Conservation (phyloP, 2,329 filamentous ascomycete genomes). For the Clarireedia paspali region DNA sequence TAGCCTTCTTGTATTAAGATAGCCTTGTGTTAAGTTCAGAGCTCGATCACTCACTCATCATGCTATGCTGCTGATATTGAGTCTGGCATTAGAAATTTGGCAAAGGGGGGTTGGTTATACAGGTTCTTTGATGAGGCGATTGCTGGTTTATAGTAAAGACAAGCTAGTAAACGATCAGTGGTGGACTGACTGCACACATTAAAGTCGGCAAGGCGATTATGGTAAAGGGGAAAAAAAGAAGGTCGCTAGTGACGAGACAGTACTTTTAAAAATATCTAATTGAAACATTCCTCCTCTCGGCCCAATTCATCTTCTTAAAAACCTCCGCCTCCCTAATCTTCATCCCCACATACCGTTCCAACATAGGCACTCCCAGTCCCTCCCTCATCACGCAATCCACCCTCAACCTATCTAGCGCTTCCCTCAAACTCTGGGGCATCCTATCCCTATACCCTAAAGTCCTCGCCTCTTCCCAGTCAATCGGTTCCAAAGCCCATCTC, state of each 20-base stretch:
- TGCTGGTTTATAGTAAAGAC: background rate
- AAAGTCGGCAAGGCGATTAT: background rate
- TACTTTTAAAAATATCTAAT: conserved; percentile 7
- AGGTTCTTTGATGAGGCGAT: background rate
- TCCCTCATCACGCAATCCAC: conserved; percentile 38
- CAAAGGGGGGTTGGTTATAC: background rate
- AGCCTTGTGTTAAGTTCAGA: too few relatives aligned
- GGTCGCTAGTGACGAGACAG: background rate
- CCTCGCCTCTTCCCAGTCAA: conserved; percentile 39
- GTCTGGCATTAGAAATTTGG: background rate
- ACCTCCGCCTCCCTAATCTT: conserved; percentile 51
- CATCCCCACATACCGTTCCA: conserved; percentile 47
- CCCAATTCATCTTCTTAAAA: conserved; percentile 29
- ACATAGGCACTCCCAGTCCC: conserved; percentile 40
- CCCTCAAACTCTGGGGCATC: conserved; percentile 46
- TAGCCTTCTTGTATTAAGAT: too few relatives aligned
- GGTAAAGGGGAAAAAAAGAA: background rate
- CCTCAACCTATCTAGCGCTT: conserved; percentile 45
- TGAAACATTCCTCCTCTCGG: conserved; percentile 13
- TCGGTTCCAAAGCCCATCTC: conserved; percentile 39
- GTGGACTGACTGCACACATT: background rate
- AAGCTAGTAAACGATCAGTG: background rate
- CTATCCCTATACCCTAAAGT: conserved; percentile 44
- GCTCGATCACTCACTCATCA: too few relatives aligned
- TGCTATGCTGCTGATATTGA: background rate